Percentiles rank a stretch among this genome's conserved stretches.
phyloP scores from a whole-genome alignment of 2,329 filamentous ascomycete species.

The Diaporthe vaccinii region DNA sequence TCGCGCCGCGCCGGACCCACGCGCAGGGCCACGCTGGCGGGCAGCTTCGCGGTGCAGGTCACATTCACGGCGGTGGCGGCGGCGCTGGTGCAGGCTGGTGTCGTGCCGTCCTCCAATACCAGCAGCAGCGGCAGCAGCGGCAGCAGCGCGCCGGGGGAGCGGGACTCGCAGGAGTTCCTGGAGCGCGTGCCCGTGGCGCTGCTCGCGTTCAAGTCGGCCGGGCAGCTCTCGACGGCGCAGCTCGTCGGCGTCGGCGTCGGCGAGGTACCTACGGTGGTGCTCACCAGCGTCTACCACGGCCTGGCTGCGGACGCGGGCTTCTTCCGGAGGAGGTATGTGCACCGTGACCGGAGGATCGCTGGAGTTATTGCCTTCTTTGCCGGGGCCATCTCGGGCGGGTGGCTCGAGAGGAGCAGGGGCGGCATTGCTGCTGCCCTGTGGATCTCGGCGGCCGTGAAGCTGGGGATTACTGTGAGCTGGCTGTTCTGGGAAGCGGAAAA shows the following conservation, averaged over 20 bases:
- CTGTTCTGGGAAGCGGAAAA: neutral
- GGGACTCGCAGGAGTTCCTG: conserved; percentile 1
- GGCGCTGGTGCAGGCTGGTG: neutral
- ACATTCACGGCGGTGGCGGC: neutral
- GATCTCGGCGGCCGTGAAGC: neutral
- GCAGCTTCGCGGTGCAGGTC: neutral
- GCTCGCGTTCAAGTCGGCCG: neutral
- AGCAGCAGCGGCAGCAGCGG: neutral
- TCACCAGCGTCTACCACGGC: neutral
- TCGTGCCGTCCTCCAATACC: neutral
- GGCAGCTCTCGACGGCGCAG: neutral
- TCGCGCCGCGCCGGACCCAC: neutral
- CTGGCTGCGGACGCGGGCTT: neutral
- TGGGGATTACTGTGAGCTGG: neutral
- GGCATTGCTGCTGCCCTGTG: neutral
- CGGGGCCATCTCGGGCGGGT: neutral
- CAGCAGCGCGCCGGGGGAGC: too few relatives aligned
- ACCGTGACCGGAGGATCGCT: neutral
- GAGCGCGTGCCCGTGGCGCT: neutral
- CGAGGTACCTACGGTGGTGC: neutral
- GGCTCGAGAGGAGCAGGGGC: neutral
- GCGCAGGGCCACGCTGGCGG: neutral
- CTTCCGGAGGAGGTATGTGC: neutral
- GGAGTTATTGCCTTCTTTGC: neutral
- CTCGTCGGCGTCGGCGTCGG: neutral